phyloP scores from a whole-genome alignment of 352 stramenopile species.

The Phytophthora colocasiae region DNA sequence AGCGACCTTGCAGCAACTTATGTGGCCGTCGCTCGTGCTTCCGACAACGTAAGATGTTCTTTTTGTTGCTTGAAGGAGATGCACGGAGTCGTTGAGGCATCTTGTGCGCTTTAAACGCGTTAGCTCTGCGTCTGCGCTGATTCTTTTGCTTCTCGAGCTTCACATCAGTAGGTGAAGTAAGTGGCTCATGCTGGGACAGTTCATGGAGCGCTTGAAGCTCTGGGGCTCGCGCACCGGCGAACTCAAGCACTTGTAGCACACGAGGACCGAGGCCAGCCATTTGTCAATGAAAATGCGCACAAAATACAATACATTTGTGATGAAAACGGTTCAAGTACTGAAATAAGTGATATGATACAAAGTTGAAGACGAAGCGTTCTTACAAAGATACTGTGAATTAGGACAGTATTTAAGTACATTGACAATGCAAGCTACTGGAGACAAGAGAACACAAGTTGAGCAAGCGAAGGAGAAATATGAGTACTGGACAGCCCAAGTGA shows the following conservation, averaged over 20 bases:
- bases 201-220: conserved; percentile 83
- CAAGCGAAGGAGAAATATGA: conserved; percentile 17
- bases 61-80: conserved; percentile 5
- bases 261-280: conserved; percentile 57
- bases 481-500: conserved; percentile 28
- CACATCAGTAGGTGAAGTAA: conserved; percentile 33
- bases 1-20: conserved; percentile 39
- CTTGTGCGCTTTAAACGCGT: conserved; percentile 79
- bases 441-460: conserved; percentile 2
- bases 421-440: not conserved
- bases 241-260: conserved; percentile 84
- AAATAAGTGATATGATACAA: not conserved
- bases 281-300: not conserved
- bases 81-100: conserved; percentile 69
- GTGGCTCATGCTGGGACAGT: conserved; percentile 41
- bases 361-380: not conserved
- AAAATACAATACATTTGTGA: too few species aligned
- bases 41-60: conserved; percentile 43
- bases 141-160: conserved; percentile 67
- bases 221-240: conserved; percentile 67
- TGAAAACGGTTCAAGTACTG: too few species aligned
- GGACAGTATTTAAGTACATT: not conserved
- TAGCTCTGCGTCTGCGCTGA: conserved; percentile 73
- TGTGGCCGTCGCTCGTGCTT: conserved; percentile 70
- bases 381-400: not conserved